These are phyloP conservation scores for Heteromeles arbutifolia DNA, from an alignment of 306 rosid genomes.

Conservation along the genomic window DNA sequence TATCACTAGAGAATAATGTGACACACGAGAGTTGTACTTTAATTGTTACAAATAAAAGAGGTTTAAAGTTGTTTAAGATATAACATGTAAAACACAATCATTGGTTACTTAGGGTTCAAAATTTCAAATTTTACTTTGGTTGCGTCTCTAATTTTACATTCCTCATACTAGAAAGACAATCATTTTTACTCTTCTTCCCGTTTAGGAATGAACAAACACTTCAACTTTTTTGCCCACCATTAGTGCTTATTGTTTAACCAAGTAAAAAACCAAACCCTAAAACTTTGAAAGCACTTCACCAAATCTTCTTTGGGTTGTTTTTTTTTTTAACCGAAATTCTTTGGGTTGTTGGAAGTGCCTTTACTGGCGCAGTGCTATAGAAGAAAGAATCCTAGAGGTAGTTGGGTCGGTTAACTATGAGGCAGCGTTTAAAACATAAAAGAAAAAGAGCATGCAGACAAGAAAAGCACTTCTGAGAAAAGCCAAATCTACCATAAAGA, in stretches of 20 bases:
- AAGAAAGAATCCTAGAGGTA: slow-evolving; percentile 3
- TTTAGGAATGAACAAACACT: slow-evolving; percentile 11
- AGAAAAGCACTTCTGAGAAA: background rate
- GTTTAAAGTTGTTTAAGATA: background rate
- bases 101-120: background rate
- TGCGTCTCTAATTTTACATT: background rate
- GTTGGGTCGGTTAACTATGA: slow-evolving; percentile 22
- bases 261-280: background rate
- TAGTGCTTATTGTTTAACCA: slow-evolving; percentile 2
- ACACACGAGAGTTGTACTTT: background rate
- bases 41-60: background rate
- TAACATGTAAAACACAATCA: background rate
- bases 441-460: background rate
- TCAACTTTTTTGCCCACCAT: background rate
- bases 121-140: background rate
- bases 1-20: background rate
- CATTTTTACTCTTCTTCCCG: slow-evolving; percentile 9
- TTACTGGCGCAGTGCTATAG: background rate
- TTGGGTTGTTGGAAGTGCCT: slow-evolving; percentile 16
- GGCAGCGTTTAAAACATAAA: slow-evolving; percentile 16
- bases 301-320: slow-evolving; percentile 22
- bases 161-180: background rate
- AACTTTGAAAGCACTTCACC: slow-evolving; percentile 19
- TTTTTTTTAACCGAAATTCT: no score
- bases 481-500: slow-evolving; percentile 27